phyloP scores from a whole-genome alignment of 73 alveolate species.

The Urostyla sp. region DNA sequence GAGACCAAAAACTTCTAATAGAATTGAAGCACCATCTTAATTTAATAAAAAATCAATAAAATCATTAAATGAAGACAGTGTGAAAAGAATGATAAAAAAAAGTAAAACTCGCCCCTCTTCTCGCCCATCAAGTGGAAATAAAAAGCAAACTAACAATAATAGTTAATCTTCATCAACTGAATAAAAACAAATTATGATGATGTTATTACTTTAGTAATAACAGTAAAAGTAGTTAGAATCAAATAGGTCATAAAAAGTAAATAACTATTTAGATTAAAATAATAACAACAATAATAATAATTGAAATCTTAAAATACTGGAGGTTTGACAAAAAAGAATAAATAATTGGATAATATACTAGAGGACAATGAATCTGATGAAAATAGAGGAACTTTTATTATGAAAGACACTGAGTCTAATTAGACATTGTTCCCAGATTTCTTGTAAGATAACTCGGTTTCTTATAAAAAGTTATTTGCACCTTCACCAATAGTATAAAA shows the following conservation, averaged over 20 bases:
- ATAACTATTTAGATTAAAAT: constrained; percentile 18
- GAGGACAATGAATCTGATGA: too few species aligned
- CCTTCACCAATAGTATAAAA: too few species aligned
- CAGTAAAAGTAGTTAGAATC: constrained; percentile 16
- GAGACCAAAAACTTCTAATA: constrained; percentile 23
- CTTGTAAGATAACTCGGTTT: not conserved
- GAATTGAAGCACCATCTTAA: not conserved
- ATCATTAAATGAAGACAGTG: constrained; percentile 22
- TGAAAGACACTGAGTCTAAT: not conserved
- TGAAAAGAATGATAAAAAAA: constrained; percentile 25
- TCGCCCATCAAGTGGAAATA: constrained; percentile 30
- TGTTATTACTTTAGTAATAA: constrained; percentile 18
- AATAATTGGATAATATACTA: too few species aligned
- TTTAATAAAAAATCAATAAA: constrained; percentile 8
- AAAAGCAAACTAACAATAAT: constrained; percentile 7
- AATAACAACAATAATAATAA: not conserved
- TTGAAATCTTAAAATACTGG: not conserved
- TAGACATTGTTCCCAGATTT: not conserved
- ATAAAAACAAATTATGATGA: constrained; percentile 40
- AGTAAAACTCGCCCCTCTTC: constrained; percentile 5
- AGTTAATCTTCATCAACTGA: constrained; percentile 15
- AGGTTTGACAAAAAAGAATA: too few species aligned
- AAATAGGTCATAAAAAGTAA: constrained; percentile 8
- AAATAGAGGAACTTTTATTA: not conserved
- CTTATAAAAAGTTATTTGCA: not conserved